Evolutionary conservation across 208 protist species (phyloP), one percentile per base, ranked within the genome.

Genomic region (Angomonas ambiguus): DNA sequence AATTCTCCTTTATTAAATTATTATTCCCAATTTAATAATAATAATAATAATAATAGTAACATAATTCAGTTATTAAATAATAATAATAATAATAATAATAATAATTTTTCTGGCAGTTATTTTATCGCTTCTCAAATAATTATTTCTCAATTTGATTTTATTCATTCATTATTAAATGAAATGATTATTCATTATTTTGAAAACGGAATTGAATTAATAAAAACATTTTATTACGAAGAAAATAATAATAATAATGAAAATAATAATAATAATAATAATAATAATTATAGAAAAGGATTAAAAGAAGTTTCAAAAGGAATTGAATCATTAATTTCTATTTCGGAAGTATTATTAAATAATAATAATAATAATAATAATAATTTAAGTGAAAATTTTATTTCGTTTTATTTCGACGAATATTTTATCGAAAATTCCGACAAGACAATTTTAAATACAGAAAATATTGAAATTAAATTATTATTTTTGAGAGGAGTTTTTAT

Each of bases 141-240:
- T n/a, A 45, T n/a, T n/a, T 45, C 38, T 8, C 38, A 45, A 45
- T 45, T 45, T 45, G 8, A 8, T 45, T 45, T 45, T 45, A n/a
- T 45, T n/a, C 38, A 45, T n/a, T n/a, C 38, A 45, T n/a, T 45
- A n/a, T n/a, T 45, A 45, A 45, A 45, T 45, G 38, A 45, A 45
- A 45, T 45, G 38, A 45, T 45, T 16, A 45, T 45, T 45, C 16
- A 8, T 8, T 16, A 45, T 45, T 45, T 45, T 45, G 38, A 45
- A 45, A 45, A 45, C 38, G 38, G 38, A 45, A 45, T 45, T 16
- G 38, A 45, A 45, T n/a, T 45, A 16, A 45, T 45, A 45, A 45
- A 45, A 45, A 8, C n/a, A n/a, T n/a, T n/a, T n/a, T n/a, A n/a
- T n/a, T n/a, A n/a, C n/a, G n/a, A n/a, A n/a, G n/a, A n/a, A n/a